Conservation (phyloP, 1,139 yeast genomes). For the Suhomyces chickasaworum region DNA sequence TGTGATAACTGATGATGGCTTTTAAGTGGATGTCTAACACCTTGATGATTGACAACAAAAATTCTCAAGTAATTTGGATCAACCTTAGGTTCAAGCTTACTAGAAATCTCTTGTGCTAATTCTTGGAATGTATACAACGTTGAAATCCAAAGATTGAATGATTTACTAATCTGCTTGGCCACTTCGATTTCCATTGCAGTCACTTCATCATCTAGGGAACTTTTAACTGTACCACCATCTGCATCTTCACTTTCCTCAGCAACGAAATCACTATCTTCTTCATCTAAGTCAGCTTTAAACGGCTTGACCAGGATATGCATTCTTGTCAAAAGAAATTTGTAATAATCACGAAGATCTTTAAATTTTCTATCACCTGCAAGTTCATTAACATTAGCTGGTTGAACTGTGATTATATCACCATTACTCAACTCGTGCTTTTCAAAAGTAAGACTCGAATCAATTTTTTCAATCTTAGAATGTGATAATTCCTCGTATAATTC, state of each 20-base stretch:
- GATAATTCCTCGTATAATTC: conserved; percentile 71
- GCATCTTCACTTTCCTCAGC: conserved; percentile 17
- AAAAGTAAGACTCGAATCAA: conserved; percentile 50
- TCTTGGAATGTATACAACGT: conserved; percentile 59
- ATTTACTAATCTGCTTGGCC: conserved; percentile 24
- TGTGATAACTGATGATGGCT: conserved; percentile 44
- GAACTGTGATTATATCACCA: conserved; percentile 79
- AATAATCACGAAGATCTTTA: conserved; percentile 52
- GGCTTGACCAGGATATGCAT: conserved; percentile 61
- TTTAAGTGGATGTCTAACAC: conserved; percentile 53
- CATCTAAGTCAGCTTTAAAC: conserved; percentile 43
- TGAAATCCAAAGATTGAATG: conserved; percentile 72
- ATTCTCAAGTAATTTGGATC: conserved; percentile 69
- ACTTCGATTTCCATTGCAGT: conserved; percentile 19
- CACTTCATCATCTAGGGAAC: conserved; percentile 13
- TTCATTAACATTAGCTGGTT: conserved; percentile 30
- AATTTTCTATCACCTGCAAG: conserved; percentile 24
- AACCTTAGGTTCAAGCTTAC: conserved; percentile 43
- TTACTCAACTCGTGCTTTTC: conserved; percentile 66
- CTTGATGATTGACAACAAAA: conserved; percentile 57
- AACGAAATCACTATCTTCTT: conserved; percentile 52
- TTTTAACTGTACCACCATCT: conserved; percentile 16
- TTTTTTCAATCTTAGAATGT: conserved; percentile 57
- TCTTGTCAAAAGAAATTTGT: conserved; percentile 66
- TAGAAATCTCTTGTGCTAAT: conserved; percentile 61